Conservation (phyloP, 1,284 basidiomycete genomes). For the Heterobasidion annosum region DNA sequence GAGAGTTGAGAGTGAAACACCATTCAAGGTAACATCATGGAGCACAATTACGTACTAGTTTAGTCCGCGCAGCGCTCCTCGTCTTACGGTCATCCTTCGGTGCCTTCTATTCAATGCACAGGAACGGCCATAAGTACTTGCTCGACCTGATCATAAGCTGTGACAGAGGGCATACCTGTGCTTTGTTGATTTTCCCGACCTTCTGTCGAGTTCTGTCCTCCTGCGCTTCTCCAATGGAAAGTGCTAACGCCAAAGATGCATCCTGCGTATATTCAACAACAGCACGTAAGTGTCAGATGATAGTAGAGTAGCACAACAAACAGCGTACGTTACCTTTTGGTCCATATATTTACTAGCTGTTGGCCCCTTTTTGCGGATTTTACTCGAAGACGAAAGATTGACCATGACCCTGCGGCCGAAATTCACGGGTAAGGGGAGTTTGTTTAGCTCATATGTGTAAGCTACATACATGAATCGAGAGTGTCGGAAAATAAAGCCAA, state of each 20-base stretch:
- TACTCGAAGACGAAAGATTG: background rate
- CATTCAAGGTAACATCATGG: no score
- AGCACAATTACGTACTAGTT: background rate
- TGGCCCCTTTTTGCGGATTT: background rate
- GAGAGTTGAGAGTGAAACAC: background rate
- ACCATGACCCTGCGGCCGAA: background rate
- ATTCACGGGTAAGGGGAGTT: background rate
- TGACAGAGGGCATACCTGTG: constrained; percentile 19
- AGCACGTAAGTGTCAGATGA: constrained; percentile 2
- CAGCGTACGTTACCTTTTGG: constrained; percentile 1
- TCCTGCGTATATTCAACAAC: constrained; percentile 22
- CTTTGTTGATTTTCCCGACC: constrained; percentile 23
- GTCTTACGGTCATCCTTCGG: background rate
- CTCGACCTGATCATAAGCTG: background rate
- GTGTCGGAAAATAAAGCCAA: background rate
- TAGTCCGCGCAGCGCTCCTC: background rate
- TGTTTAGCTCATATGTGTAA: background rate
- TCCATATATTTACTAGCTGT: constrained; percentile 1
- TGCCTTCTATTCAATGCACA: background rate
- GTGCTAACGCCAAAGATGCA: constrained; percentile 28
- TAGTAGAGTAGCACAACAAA: constrained; percentile 2
- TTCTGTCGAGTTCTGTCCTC: constrained; percentile 28
- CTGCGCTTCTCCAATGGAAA: constrained; percentile 27
- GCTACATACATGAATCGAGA: background rate
- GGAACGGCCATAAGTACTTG: background rate